A percentile compares a stretch with the other conserved stretches of the same genome.
Conservation (phyloP, 2,329 filamentous ascomycete genomes). For the Penicillium sp. region DNA sequence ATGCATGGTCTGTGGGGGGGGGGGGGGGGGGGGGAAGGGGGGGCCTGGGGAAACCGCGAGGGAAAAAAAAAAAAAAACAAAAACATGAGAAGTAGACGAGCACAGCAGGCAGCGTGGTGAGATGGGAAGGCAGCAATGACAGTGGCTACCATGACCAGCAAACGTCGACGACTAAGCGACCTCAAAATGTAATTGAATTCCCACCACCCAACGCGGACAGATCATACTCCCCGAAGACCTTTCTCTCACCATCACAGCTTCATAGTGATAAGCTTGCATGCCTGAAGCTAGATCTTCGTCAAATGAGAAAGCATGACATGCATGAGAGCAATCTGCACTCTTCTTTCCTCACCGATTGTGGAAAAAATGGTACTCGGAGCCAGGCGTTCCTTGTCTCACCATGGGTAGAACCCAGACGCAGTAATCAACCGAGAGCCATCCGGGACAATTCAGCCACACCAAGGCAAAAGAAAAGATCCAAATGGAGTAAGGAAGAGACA, state of each 20-base stretch:
- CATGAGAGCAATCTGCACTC: slow-evolving; percentile 7
- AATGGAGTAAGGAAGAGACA: not conserved
- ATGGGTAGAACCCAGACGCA: slow-evolving; percentile 19
- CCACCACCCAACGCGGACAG: not conserved
- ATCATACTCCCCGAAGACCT: slow-evolving; percentile 13
- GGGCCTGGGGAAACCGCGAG: slow-evolving; percentile 1
- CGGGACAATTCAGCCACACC: slow-evolving; percentile 8
- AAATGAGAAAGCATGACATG: slow-evolving; percentile 3
- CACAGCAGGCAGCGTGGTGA: slow-evolving; percentile 1
- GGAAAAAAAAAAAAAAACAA: not conserved
- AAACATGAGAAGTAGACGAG: slow-evolving; percentile 18
- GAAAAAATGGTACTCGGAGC: slow-evolving; percentile 18
- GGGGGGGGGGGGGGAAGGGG: not conserved
- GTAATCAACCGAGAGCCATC: slow-evolving; percentile 16
- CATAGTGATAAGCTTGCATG: slow-evolving; percentile 3
- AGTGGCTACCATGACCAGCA: not conserved
- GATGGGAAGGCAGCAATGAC: not conserved
- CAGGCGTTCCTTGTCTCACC: slow-evolving; percentile 28
- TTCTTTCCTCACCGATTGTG: slow-evolving; percentile 13
- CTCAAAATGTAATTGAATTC: not conserved
- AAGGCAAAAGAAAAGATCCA: not conserved
- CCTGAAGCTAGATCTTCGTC: not conserved
- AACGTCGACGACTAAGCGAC: slow-evolving; percentile 2
- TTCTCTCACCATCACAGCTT: slow-evolving; percentile 2
- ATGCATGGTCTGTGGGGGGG: not conserved